These are phyloP conservation scores for Colletotrichum abscissum DNA, from an alignment of 2,329 filamentous ascomycete genomes.

Conservation along the genomic window DNA sequence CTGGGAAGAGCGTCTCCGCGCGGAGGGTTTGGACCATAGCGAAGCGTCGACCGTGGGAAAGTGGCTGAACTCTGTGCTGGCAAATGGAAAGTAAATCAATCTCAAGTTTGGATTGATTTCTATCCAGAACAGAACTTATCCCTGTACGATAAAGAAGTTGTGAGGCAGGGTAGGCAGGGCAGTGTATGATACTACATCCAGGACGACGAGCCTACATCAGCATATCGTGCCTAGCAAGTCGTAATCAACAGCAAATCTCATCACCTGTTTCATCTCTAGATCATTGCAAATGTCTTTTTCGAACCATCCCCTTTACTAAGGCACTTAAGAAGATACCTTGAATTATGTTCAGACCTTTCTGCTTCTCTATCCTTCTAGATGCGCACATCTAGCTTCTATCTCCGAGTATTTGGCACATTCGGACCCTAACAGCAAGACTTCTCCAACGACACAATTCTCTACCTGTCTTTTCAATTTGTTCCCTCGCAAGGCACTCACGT, in stretches of 20 bases:
- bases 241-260: not conserved
- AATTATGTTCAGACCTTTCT: too few species aligned
- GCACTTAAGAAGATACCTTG: too few species aligned
- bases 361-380: too few species aligned
- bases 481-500: too few species aligned
- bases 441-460: too few species aligned
- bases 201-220: not conserved
- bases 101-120: not conserved
- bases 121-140: not conserved
- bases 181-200: not conserved
- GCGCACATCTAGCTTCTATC: too few species aligned
- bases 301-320: not conserved
- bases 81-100: not conserved
- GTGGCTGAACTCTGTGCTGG: constrained; percentile 31
- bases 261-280: not conserved
- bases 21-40: not conserved
- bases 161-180: not conserved
- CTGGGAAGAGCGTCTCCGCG: constrained; percentile 24
- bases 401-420: too few species aligned
- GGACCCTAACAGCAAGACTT: too few species aligned
- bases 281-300: not conserved
- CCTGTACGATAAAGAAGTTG: constrained; percentile 3
- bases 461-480: too few species aligned
- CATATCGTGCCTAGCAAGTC: not conserved
- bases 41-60: constrained; percentile 25